Base-by-base conservation (phyloP, 2,329 filamentous ascomycete species). In the Alternaria burnsii region DNA sequence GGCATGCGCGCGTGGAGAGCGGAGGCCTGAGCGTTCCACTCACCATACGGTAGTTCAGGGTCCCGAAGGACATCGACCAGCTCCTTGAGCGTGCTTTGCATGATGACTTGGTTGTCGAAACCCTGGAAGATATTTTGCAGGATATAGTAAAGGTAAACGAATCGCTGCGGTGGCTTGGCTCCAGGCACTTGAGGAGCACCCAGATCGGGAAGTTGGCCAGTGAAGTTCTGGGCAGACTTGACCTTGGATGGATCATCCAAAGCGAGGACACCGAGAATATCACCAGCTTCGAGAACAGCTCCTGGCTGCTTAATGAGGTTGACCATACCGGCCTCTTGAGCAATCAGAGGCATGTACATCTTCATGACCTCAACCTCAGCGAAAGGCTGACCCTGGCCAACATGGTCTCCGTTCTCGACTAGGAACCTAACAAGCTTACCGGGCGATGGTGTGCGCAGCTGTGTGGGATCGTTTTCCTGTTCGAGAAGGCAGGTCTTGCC, bases 291-390 rank as follows among this genome's bases (percentile, higher is more conserved):
- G 48, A 99, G 91, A 18, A 93, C 96, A n/a, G 95, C 92, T 79
- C 95, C 95, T 65, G 95, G 95, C 83, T 98, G 95, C 88, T 99
- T 99, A 85, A 99, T 97, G 73, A 99, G 88, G 83, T 97, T 95
- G 58, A 99, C 94, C 55, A 97, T 87, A 84, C 95, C 95, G 72
- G 97, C 95, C 80, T 99, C 95, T 77, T 94, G 91, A 3, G 95
- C 92, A 63, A 99, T 87, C 56, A 99, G 86, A 74, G 95, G 95
- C 95, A 99, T 99, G 87, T 98, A 98, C 95, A 99, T 99, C 87
- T 99, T 99, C 95, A 99, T 99, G 81, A 99, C 95, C 82, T 99
- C 95, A 41, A 99, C 94, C 80, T 99, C 95, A 57, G 95, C 95
- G 76, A 93, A 99, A 34, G 94, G 85, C 80, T 98, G 92, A 58